Evolutionary conservation across 2,329 filamentous ascomycete species (phyloP), one percentile per base, ranked within the genome.

Genomic region (Fusarium papillatum): DNA sequence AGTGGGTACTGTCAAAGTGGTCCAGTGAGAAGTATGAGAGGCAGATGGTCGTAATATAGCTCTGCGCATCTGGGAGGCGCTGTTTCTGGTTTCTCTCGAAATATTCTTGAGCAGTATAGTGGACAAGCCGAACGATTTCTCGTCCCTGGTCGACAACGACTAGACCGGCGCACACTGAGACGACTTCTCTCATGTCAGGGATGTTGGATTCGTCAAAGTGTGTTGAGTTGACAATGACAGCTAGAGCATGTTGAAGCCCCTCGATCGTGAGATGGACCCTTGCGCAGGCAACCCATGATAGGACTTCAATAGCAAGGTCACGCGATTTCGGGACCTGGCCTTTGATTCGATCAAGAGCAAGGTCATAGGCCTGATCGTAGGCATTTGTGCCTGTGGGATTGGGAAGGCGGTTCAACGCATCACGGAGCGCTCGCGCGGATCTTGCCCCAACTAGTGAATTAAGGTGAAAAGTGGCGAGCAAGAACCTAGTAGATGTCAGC

Each of bases 31-130:
- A 16, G 16, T 55, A 66, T 4, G 22, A 6, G 5, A 65, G 38
- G 17, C 63, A 70, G 1, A 14, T 16, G 14, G 7, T 48, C 0
- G 63, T 53, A 16, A 70, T 53, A 11, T 66, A 6, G 16, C 6
- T 16, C n/a, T 71, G 57, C 2, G 48, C 68, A 13, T 64, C 19
- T 2, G 80, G 80, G 62, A 86, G 81, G 75, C 79, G 83, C 2
- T 50, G 39, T 0, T 14, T 50, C 24, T 64, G 26, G 26, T 62
- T 5, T 64, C 82, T 14, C 70, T 84, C 78, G 38, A 88, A 82
- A 73, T 86, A 88, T 53, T 87, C 82, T 55, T 87, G 83, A 2
- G 85, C 80, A 0, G 86, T 87, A 70, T 86, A 85, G 70, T 48
- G 43, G 4, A 48, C 43, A 7, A 48, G 22, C 13, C 22, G 43